Base-by-base conservation (phyloP, 2,329 filamentous ascomycete genomes). In the Mycosphaerelloides madeirae region DNA sequence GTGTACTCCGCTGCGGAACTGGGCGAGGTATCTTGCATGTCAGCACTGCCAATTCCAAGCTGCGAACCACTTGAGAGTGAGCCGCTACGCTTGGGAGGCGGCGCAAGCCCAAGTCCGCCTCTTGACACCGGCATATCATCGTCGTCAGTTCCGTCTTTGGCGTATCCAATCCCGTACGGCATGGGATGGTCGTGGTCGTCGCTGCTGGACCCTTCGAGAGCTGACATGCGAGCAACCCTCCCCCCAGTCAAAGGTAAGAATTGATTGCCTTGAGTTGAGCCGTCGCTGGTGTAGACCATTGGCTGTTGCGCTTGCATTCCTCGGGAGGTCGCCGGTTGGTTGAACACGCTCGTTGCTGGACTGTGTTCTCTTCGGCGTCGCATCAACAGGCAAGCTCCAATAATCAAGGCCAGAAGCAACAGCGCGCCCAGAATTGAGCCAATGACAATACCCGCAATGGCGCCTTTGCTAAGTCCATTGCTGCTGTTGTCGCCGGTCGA, bases 211-310 rank as follows among this genome's bases (percentile, higher is more conserved):
- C 82, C 84, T 68, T 96, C 91, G 41, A 98, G 69, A 28, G 93
- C 93, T 31, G 91, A 90, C 93, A 98, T 97, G 44, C 93, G 83
- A 31, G 93, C 87, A 47, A 98, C 93, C 50, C 93, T 84, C 22
- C 88, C 89, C 33, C 89, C 90, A 56, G 88, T 84, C 53, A 87
- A 85, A 31, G 80, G 83, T 53, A 63, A 61, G 2, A 61, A 60
- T 58, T 58, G 52, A 60, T 55, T 48, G 12, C 42, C 43, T 62
- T 62, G 65, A 38, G 59, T 54, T 16, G 65, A 58, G 19, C 68
- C 69, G 33, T 68, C 65, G 39, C 67, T 61, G 48, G 66, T 71
- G 32, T 60, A 61, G 68, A 73, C 71, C 29, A 67, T 60, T 20
- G 65, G 59, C 19, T 51, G 49, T n/a, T 44, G 37, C 29, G 41